A percentile compares a stretch with the other conserved stretches of the same genome.
These are phyloP conservation scores for Coccinonectria pachysandricola DNA, from an alignment of 2,329 filamentous ascomycete genomes.

Conservation along the genomic window DNA sequence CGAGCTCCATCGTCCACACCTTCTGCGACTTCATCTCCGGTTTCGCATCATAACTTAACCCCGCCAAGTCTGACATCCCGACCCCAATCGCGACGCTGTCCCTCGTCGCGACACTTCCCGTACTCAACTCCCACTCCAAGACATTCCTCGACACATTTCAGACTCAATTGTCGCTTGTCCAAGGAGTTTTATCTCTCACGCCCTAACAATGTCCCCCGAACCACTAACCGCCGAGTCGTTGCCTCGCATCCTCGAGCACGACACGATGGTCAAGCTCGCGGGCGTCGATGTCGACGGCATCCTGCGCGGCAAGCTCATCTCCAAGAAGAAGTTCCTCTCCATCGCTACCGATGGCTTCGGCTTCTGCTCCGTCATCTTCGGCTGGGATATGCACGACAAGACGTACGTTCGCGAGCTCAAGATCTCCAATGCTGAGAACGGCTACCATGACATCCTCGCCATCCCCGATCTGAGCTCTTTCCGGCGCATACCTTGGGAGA, in stretches of 20 bases:
- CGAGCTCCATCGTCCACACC: too few relatives aligned
- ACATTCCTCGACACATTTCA: not conserved
- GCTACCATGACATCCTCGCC: constrained; percentile 77
- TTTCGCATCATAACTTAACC: too few relatives aligned
- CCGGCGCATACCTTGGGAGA: constrained; percentile 83
- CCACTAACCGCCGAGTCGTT: constrained; percentile 53
- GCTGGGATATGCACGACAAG: constrained; percentile 95
- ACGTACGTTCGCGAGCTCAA: constrained; percentile 78
- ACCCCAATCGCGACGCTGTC: too few relatives aligned
- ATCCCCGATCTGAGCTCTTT: constrained; percentile 69
- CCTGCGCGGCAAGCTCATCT: constrained; percentile 80
- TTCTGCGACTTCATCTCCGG: too few relatives aligned
- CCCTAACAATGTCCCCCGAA: constrained; percentile 17
- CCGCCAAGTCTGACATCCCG: too few relatives aligned
- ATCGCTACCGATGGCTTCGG: constrained; percentile 75
- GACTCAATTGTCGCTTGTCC: too few relatives aligned
- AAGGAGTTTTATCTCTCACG: too few relatives aligned
- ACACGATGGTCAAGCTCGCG: constrained; percentile 76
- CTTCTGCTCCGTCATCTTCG: constrained; percentile 90
- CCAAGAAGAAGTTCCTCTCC: constrained; percentile 85
- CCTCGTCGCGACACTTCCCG: not conserved
- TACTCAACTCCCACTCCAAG: too few relatives aligned
- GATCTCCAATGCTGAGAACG: constrained; percentile 84
- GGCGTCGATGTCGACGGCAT: constrained; percentile 82
- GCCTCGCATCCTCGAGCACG: constrained; percentile 54